Evolutionary conservation across 2,329 filamentous ascomycete genomes (phyloP).

Genomic region (Fusarium avenaceum): DNA sequence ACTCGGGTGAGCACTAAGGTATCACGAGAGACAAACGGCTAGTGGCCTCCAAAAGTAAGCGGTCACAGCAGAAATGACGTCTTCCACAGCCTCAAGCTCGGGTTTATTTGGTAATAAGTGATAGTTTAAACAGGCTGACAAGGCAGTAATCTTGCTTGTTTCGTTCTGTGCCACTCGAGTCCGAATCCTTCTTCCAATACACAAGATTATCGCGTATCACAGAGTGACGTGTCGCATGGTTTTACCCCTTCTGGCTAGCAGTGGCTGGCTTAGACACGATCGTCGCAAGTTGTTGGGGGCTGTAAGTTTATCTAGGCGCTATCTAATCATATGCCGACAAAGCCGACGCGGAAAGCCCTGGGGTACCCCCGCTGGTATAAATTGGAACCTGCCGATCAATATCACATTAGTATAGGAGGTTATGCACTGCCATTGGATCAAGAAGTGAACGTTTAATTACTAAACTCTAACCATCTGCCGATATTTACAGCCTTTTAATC

Average conservation of each 20-base stretch:
- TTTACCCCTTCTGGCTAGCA: neutral
- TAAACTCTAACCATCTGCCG: neutral
- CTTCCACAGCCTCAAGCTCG: neutral
- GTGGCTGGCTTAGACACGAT: neutral
- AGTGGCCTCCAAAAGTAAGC: neutral
- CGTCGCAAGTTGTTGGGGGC: neutral
- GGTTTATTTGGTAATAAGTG: slow-evolving; percentile 4
- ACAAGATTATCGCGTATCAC: neutral
- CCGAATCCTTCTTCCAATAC: neutral
- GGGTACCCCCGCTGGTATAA: neutral
- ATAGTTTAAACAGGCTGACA: neutral
- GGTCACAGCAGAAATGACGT: slow-evolving; percentile 8
- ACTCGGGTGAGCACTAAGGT: slow-evolving; percentile 28
- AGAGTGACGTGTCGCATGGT: neutral
- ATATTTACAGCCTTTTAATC: neutral
- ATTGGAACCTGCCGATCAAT: neutral
- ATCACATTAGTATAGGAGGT: neutral
- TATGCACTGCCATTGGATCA: too few species aligned
- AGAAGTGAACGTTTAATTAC: neutral
- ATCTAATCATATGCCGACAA: slow-evolving; percentile 8
- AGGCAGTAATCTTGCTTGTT: neutral
- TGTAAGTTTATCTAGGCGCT: slow-evolving; percentile 20
- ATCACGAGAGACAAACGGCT: slow-evolving; percentile 5
- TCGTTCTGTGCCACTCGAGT: neutral
- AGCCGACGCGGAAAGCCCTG: neutral